Base-by-base conservation (phyloP, 306 rosid genomes). In the Cucurbita maxima region DNA sequence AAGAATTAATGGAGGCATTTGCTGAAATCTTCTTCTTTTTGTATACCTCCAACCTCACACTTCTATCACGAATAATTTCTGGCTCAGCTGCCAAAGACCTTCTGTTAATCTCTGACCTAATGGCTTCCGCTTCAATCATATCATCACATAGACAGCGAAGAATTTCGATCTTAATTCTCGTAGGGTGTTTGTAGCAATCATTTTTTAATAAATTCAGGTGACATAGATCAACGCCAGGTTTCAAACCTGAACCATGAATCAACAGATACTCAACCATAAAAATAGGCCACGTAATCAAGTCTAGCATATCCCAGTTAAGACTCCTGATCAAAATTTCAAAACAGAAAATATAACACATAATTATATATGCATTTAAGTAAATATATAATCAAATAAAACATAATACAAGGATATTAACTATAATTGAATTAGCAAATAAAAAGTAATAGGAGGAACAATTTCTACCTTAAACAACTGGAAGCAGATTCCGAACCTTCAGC, bases 221-320 rank as follows among this genome's bases (percentile, higher is more conserved):
- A 77, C 80, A 75, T 66, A 85, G 86, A 86, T 78, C 84, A 77
- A 83, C 86, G 77, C 81, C 85, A 61, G 83, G 83, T 81, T 88
- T 84, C 80, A 87, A 79, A 70, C 83, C 87, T 15, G 88, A 88
- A 82, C 85, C 84, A 79, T 86, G 87, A 79, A 91, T 81, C 86
- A 91, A 81, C 72, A 87, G 85, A 81, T 95, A 95, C 87, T 89
- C 97, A 6, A 88, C 86, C 95, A 95, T 77, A 85, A 89, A 95
- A 79, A 91, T 77, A 36, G 97, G 99, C 99, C 99, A 95, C 5
- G 99, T 86, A 74, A 91, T 81, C 82, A 82, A 73, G 86, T 95
- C 99, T 83, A 95, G 79, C 61, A 86, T 85, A 84, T 89, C 96
- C 99, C 99, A 95, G 84, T 95, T 95, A 76, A 95, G 88, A 83